Evolutionary conservation across 768 basidiomycete genomes (phyloP).

Genomic region (Trametopsis cervina): DNA sequence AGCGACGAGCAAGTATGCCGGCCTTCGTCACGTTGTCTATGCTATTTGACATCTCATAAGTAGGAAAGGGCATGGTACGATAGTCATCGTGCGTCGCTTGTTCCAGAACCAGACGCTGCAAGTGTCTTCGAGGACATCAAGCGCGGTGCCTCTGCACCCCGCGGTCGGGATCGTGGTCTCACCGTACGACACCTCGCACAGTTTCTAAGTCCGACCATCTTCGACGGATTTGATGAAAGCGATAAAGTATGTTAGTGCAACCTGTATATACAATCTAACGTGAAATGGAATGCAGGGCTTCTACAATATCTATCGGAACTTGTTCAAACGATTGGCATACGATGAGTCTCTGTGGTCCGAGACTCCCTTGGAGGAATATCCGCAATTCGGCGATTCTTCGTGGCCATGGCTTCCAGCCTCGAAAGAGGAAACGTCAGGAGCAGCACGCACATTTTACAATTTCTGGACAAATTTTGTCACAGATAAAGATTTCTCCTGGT

Average conservation of each 20-base stretch:
- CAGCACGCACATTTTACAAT: constrained; percentile 72
- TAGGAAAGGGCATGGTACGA: constrained; percentile 99
- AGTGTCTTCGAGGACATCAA: constrained; percentile 82
- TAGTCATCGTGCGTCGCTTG: constrained; percentile 75
- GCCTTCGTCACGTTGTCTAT: background rate
- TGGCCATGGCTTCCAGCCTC: constrained; percentile 61
- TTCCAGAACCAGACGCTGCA: constrained; percentile 78
- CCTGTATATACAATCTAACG: background rate
- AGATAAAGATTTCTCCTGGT: constrained; percentile 84
- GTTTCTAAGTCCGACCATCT: constrained; percentile 74
- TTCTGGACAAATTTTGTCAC: constrained; percentile 86
- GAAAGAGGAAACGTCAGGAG: constrained; percentile 38
- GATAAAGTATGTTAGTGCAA: constrained; percentile 39
- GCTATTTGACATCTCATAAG: constrained; percentile 22
- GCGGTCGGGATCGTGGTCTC: constrained; percentile 62
- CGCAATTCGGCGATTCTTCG: constrained; percentile 73
- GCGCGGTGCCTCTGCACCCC: constrained; percentile 52
- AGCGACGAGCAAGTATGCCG: constrained; percentile 86
- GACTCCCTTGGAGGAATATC: constrained; percentile 38
- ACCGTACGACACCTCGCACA: constrained; percentile 73
- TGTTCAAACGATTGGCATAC: constrained; percentile 75
- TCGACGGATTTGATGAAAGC: constrained; percentile 58
- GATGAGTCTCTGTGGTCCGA: constrained; percentile 60
- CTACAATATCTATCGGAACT: constrained; percentile 80
- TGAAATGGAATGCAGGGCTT: constrained; percentile 54